Percentiles rank a stretch among this genome's conserved stretches.
Conservation (phyloP, 2,329 filamentous ascomycete genomes). For the Coleophoma crateriformis region DNA sequence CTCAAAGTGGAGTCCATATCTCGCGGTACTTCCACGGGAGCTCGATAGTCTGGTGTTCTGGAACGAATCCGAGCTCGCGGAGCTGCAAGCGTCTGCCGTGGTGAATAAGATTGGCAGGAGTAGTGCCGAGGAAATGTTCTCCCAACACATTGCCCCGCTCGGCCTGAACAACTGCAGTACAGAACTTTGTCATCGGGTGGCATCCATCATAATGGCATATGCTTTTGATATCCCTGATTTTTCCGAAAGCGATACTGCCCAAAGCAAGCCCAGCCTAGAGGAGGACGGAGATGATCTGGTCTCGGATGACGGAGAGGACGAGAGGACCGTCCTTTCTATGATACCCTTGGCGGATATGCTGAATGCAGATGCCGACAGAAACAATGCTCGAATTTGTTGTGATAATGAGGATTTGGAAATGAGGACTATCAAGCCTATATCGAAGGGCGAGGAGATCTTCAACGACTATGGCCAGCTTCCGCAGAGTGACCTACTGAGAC, state of each 20-base stretch:
- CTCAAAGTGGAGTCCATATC: conserved; percentile 45
- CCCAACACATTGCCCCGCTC: conserved; percentile 47
- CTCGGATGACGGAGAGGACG: conserved; percentile 39
- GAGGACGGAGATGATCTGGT: conserved; percentile 41
- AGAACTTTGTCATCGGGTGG: conserved; percentile 54
- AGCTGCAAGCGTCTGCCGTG: conserved; percentile 60
- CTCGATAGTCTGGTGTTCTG: conserved; percentile 70
- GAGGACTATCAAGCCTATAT: conserved; percentile 53
- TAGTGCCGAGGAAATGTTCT: conserved; percentile 52
- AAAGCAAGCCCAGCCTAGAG: conserved; percentile 32
- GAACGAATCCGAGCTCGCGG: conserved; percentile 51
- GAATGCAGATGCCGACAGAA: conserved; percentile 61
- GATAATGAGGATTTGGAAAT: conserved; percentile 46
- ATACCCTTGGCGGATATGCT: conserved; percentile 67
- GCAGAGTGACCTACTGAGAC: conserved; percentile 57
- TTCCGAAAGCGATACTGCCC: conserved; percentile 1
- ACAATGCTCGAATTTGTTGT: conserved; percentile 46
- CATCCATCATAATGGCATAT: conserved; percentile 67
- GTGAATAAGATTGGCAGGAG: conserved; percentile 58
- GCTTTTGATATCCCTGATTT: conserved; percentile 55
- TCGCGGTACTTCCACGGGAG: conserved; percentile 50
- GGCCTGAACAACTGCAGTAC: conserved; percentile 35
- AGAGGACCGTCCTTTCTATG: conserved; percentile 51
- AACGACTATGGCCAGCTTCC: conserved; percentile 67
- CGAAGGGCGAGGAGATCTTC: conserved; percentile 55